Evolutionary conservation across 441 rosid genomes (phyloP), one percentile per base, ranked within the genome.

Genomic region (Cnidoscolus chayamansa): DNA sequence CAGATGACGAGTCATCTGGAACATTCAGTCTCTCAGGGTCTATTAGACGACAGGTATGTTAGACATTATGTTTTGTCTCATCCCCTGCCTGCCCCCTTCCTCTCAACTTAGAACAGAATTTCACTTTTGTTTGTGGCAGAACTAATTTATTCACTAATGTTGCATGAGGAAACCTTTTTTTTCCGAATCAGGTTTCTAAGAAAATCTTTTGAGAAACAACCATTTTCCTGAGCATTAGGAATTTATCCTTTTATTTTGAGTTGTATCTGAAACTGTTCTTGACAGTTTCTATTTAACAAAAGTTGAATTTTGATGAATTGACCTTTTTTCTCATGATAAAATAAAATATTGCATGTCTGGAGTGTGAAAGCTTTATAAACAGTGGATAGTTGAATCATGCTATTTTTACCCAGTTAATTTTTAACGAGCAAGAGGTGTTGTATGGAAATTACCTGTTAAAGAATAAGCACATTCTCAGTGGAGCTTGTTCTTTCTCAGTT

Each of bases 21-120:
- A 86, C 89, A 74, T 94, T 94, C 77, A 86, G 83, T 75, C 86
- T 94, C 77, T 94, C 98, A 30, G 98, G 98, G 75, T 94, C 98
- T 32, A 84, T 94, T 70, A 88, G 98, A 81, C 81, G 98, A 77
- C 98, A 92, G 91, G 98, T 94, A 75, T 19, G 31, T 67, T 11
- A 31, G n/a, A 32, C n/a, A n/a, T 55, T 20, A 13, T 59, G 45
- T 0, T 59, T 7, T 31, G 16, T 30, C 63, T 58, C 63, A 10
- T 65, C 1, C 37, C 25, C 11, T 40, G 1, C 16, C 8, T 40
- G 1, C 16, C 8, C 12, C 15, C 20, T 19, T 0, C 13, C 43
- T 20, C 10, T 55, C 48, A 32, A 30, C 43, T 17, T 30, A 16
- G 70, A 30, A 17, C 25, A 50, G 25, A 19, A 16, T 47, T 20